Conservation (phyloP, 2,329 filamentous ascomycete genomes). For the Pseudogymnoascus sp. region DNA sequence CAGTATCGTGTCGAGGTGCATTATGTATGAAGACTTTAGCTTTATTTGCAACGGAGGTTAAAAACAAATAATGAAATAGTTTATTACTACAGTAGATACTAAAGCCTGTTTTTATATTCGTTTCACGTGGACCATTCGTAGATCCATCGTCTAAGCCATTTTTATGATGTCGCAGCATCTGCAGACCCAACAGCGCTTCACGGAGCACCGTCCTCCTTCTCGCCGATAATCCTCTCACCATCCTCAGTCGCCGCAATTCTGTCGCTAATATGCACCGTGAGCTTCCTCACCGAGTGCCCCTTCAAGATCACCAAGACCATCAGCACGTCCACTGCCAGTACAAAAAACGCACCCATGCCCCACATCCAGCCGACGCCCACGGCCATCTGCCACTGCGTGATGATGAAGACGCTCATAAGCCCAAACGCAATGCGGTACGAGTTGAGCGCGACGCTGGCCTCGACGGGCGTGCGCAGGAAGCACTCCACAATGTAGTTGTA, state of each 20-base stretch:
- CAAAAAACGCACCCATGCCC: conserved; percentile 36
- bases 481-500: conserved; percentile 23
- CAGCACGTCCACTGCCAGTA: conserved; percentile 22
- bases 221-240: conserved; percentile 17
- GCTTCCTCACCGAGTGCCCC: conserved; percentile 22
- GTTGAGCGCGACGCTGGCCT: conserved; percentile 31
- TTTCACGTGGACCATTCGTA: not conserved
- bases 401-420: conserved; percentile 34
- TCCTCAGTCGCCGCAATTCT: conserved; percentile 23
- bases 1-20: not conserved
- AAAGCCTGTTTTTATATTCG: not conserved
- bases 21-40: not conserved
- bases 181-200: not conserved
- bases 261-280: conserved; percentile 10
- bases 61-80: not conserved
- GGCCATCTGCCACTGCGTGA: conserved; percentile 31
- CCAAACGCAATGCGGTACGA: conserved; percentile 32
- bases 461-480: conserved; percentile 32
- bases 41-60: not conserved
- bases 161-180: not conserved
- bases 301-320: conserved; percentile 27
- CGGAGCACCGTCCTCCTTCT: not conserved
- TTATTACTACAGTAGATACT: not conserved
- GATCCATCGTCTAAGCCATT: not conserved
- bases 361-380: conserved; percentile 35